phyloP scores from a whole-genome alignment of 2,329 filamentous ascomycete species.

The Drechslerella dactyloides region DNA sequence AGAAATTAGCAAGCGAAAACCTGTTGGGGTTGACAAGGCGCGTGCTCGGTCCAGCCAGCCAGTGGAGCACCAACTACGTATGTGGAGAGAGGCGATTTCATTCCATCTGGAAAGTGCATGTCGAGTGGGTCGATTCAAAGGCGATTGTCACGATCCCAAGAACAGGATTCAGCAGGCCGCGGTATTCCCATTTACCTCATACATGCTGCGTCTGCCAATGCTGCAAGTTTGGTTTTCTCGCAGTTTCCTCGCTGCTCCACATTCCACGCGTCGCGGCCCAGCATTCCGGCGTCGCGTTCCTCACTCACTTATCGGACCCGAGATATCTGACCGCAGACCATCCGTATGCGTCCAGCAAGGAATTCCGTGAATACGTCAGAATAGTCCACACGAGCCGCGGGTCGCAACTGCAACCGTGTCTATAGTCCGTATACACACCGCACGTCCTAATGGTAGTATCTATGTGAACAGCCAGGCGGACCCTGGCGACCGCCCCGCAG shows the following conservation, averaged over 20 bases:
- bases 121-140: background rate
- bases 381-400: too few relatives aligned
- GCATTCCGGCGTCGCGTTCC: background rate
- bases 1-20: background rate
- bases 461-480: too few relatives aligned
- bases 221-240: background rate
- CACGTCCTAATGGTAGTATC: too few relatives aligned
- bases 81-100: conserved; percentile 3
- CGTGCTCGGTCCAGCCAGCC: background rate
- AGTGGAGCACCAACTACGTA: background rate
- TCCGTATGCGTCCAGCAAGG: too few relatives aligned
- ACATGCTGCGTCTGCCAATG: background rate
- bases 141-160: background rate
- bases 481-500: too few relatives aligned
- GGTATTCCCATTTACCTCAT: background rate
- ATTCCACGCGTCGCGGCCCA: background rate
- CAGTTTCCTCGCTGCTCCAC: background rate
- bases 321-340: background rate
- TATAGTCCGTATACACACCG: too few relatives aligned
- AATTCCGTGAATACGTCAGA: too few relatives aligned
- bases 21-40: conserved; percentile 1
- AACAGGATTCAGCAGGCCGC: background rate
- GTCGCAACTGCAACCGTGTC: too few relatives aligned
- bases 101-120: background rate
- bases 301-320: background rate